Base-by-base conservation (phyloP, 805 yeast genomes). In the Deakozyma indianensis region DNA sequence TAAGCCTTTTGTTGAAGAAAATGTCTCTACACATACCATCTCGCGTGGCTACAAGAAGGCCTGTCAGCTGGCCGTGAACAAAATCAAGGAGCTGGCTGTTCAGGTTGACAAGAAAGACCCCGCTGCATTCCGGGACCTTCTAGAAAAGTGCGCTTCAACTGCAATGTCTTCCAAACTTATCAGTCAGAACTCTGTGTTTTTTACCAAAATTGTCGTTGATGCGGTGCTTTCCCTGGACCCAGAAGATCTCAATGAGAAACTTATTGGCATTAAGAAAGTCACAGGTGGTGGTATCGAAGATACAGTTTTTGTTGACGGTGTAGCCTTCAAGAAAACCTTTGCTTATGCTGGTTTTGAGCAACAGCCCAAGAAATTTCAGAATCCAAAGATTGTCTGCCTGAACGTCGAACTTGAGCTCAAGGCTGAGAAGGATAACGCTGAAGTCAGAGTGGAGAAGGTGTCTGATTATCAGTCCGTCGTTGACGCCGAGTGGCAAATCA, bases 341-440 rank as follows among this genome's bases (percentile, higher is more conserved):
- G 82, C 96, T 22, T 92, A 92, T 57, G 98, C 98, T 42, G 98
- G 98, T 2, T 92, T 92, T 62, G 98, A 92, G 66, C 98, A 92
- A 69, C 98, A 92, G 66, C 98, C 98, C 44, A 92, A 92, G 65
- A 65, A 62, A 44, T 86, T 92, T 61, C 56, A 57, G 18, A 70
- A 84, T 62, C 96, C 98, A 42, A 84, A 80, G 63, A 77, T 92
- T 51, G 68, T 92, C 47, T 76, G 80, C 55, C 71, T 92, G 58
- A 92, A 92, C 59, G 88, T 92, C 35, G 98, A 92, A 63, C 73
- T 92, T 54, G 98, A 92, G 68, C 76, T 92, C 60, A 92, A 92
- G 68, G 97, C 97, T 1, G 98, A 92, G 68, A 90, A 87, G 69
- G 98, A 92, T 64, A 92, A 92, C 61, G 98, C 98, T 7, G 98